phyloP scores from a whole-genome alignment of 1,284 basidiomycete genomes.

The Puccinia coronata region DNA sequence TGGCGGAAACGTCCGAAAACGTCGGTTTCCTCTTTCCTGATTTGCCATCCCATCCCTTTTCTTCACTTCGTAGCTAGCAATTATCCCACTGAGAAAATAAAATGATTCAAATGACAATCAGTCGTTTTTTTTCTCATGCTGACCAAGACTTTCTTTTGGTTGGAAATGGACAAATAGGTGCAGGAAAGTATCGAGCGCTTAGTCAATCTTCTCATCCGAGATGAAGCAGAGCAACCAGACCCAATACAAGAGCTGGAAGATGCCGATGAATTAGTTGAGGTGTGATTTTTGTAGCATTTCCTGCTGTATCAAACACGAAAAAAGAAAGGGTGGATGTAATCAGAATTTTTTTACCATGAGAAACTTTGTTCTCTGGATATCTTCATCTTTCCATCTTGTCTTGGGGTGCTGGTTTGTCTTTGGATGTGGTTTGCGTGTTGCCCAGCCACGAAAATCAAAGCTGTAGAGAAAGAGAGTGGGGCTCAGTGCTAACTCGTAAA shows the following conservation, averaged over 20 bases:
- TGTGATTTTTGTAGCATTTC: background rate
- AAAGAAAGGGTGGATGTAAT: no score
- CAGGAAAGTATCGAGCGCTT: conserved; percentile 71
- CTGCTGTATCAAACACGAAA: no score
- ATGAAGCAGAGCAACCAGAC: conserved; percentile 64
- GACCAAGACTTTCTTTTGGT: background rate
- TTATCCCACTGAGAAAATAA: background rate
- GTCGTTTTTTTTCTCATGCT: background rate
- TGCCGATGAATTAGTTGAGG: conserved; percentile 42
- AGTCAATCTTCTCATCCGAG: conserved; percentile 72
- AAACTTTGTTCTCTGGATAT: no score
- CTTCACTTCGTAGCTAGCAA: background rate
- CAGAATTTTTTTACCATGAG: no score
- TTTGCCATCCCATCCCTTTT: conserved; percentile 1
- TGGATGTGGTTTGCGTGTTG: no score
- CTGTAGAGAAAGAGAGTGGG: no score
- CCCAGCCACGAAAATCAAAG: no score
- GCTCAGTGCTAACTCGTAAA: no score
- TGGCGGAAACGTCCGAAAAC: conserved; percentile 75
- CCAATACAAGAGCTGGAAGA: background rate
- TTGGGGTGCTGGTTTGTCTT: no score
- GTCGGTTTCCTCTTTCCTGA: conserved; percentile 60
- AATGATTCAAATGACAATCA: background rate
- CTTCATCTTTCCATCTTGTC: no score
- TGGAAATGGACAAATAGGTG: conserved; percentile 61